Base-by-base conservation (phyloP, 176 grass and related monocot genomes). In the Leersia perrieri region DNA sequence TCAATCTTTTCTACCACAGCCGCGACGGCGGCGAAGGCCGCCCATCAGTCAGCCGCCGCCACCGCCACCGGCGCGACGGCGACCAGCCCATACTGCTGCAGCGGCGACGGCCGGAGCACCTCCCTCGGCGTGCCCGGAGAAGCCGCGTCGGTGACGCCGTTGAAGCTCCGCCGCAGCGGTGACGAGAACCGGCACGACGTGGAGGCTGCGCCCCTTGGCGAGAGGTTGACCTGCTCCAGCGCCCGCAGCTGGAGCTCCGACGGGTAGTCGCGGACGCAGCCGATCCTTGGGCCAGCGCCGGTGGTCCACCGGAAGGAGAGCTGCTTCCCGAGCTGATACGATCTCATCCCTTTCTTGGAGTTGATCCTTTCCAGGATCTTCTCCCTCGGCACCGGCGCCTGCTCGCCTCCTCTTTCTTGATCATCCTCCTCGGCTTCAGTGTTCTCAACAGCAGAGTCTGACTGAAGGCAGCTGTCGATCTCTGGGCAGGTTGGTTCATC, bases 241-340 rank as follows among this genome's bases (percentile, higher is more conserved):
- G 94, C 91, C 38, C 84, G 89, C 40, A 89, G 55, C 66, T 91
- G 94, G 5, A 97, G 91, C 84, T 97, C 91, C 3, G 94, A 88
- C 18, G 91, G 94, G 83, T 97, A 94, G 81, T 97, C 94, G 60
- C 91, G 90, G 28, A 97, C 89, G 66, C 91, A 97, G 38, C 91
- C 94, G 63, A 97, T 97, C 9, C 94, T 73, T 45, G 94, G 94
- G 1, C 94, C 94, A 0, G 89, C 94, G 3, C 94, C 91, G 2
- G 91, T 93, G 14, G 88, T 89, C 94, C 88, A 91, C 55, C 81
- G 89, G 74, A 88, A 89, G 10, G 94, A 93, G 23, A 97, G 80
- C 47, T 94, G 88, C 81, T 90, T 94, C 12, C 94, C 94, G 47
- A 97, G 82, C 77, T 94, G 94, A 66, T 91, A 97, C 1, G 91